These are phyloP conservation scores for Bathelium albidoporum DNA, from an alignment of 495 filamentous ascomycete genomes.

Conservation along the genomic window DNA sequence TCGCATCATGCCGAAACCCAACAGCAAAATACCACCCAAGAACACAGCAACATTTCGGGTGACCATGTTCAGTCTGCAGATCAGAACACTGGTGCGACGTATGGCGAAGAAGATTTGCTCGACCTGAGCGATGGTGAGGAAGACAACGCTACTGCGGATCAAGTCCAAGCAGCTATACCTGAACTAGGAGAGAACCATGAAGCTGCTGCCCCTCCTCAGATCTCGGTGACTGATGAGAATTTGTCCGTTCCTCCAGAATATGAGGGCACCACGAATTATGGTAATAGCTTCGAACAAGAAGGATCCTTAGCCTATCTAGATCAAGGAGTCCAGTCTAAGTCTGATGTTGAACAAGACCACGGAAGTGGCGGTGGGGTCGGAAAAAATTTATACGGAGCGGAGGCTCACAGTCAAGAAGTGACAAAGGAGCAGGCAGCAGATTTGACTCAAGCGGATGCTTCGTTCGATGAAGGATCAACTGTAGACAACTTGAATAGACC, in stretches of 20 bases:
- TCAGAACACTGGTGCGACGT: slow-evolving; percentile 24
- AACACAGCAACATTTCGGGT: slow-evolving; percentile 14
- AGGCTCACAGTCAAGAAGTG: slow-evolving; percentile 8
- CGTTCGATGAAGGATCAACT: neutral
- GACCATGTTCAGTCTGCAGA: slow-evolving; percentile 19
- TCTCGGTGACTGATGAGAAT: neutral
- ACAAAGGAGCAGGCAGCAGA: slow-evolving; percentile 21
- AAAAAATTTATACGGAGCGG: slow-evolving; percentile 27
- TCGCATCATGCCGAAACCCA: neutral
- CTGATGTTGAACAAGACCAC: slow-evolving; percentile 24
- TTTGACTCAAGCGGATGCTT: slow-evolving; percentile 11
- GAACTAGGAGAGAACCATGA: neutral
- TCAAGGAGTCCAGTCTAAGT: neutral
- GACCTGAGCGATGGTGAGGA: slow-evolving; percentile 22
- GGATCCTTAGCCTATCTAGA: neutral
- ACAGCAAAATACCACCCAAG: slow-evolving; percentile 16
- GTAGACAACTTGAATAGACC: neutral
- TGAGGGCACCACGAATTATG: neutral
- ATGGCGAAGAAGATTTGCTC: slow-evolving; percentile 26
- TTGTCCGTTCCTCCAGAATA: neutral
- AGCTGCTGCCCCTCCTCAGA: neutral
- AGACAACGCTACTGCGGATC: slow-evolving; percentile 11
- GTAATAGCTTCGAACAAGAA: neutral
- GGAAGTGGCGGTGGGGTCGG: slow-evolving; percentile 37
- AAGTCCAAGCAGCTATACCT: neutral